A percentile compares a stretch with the other conserved stretches of the same genome.
Evolutionary conservation across 2,329 filamentous ascomycete species (phyloP).

Genomic region (Penicillium palitans): DNA sequence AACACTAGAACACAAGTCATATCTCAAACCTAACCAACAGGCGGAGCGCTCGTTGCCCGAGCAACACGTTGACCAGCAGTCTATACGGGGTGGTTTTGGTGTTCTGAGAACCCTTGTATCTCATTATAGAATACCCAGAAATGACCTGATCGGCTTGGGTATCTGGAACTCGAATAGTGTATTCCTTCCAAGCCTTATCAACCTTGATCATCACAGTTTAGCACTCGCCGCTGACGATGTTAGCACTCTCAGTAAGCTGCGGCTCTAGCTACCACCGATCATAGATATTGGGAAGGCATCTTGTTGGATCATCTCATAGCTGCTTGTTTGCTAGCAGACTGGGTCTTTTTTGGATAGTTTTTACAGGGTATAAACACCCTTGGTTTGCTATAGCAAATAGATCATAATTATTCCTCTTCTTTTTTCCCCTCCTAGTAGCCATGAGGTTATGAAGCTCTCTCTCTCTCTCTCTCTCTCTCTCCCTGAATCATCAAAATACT

Average conservation of each 20-base stretch:
- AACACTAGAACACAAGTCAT: not conserved
- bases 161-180: constrained; percentile 52
- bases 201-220: constrained; percentile 45
- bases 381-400: too few relatives aligned
- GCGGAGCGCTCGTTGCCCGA: not conserved
- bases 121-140: constrained; percentile 51
- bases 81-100: constrained; percentile 19
- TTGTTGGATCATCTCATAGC: too few relatives aligned
- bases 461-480: too few relatives aligned
- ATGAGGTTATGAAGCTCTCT: too few relatives aligned
- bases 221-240: constrained; percentile 41
- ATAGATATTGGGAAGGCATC: constrained; percentile 32
- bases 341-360: too few relatives aligned
- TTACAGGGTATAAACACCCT: too few relatives aligned
- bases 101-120: constrained; percentile 34
- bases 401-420: too few relatives aligned
- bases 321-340: too few relatives aligned
- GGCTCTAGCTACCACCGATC: constrained; percentile 49
- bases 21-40: not conserved
- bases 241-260: constrained; percentile 34
- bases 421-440: too few relatives aligned
- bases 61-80: not conserved
- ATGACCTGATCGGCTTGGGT: constrained; percentile 51
- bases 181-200: constrained; percentile 38
- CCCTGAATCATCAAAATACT: too few relatives aligned